phyloP scores from a whole-genome alignment of 1,284 basidiomycete species.

The Irpex lacteus region DNA sequence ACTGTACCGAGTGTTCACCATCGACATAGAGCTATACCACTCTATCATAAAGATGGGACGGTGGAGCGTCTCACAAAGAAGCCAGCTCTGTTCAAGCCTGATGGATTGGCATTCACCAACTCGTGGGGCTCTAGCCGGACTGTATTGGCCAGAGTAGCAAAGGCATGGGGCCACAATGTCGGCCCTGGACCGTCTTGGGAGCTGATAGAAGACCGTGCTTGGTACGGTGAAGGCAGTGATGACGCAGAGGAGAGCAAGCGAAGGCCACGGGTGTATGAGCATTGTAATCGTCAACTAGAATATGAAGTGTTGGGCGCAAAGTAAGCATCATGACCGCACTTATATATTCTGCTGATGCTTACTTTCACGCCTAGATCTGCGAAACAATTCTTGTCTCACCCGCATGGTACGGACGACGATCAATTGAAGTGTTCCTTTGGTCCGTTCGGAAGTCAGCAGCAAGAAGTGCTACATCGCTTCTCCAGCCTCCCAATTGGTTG shows the following conservation, averaged over 20 bases:
- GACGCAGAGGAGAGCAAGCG: slow-evolving; percentile 43
- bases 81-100: slow-evolving; percentile 46
- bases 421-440: slow-evolving; percentile 60
- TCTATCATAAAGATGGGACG: slow-evolving; percentile 46
- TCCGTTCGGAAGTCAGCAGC: slow-evolving; percentile 49
- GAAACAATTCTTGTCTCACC: not conserved
- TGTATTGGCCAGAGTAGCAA: slow-evolving; percentile 47
- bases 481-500: not conserved
- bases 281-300: not conserved
- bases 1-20: slow-evolving; percentile 62
- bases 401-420: not conserved
- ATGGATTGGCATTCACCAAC: slow-evolving; percentile 33
- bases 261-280: slow-evolving; percentile 54
- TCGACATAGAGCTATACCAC: slow-evolving; percentile 61
- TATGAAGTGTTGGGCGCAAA: not conserved
- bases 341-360: not conserved
- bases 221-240: slow-evolving; percentile 63
- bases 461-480: slow-evolving; percentile 41
- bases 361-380: not conserved
- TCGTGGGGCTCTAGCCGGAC: slow-evolving; percentile 25
- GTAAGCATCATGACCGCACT: not conserved
- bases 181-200: slow-evolving; percentile 74
- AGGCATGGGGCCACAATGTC: slow-evolving; percentile 67
- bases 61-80: slow-evolving; percentile 52
- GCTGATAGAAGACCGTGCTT: slow-evolving; percentile 68